Base-by-base conservation (phyloP, 768 basidiomycete species). In the Amanita phalloides region DNA sequence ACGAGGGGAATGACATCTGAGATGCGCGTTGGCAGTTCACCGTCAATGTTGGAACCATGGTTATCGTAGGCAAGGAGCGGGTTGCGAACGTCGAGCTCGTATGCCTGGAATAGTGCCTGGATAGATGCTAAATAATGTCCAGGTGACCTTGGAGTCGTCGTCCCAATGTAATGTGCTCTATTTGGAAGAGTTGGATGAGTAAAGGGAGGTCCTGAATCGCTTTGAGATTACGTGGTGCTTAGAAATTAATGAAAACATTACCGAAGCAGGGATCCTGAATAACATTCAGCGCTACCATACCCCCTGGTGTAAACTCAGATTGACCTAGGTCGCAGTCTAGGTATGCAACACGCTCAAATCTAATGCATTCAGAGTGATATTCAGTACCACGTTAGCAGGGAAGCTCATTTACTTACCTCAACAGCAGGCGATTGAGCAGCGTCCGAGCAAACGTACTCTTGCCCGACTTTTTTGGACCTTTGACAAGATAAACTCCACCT, bases 281-380 rank as follows among this genome's bases (percentile, higher is more conserved):
- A 1, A 95, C 57, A 62, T 82, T 85, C 26, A 99, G 67, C 0
- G 90, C 78, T 10, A 96, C 86, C 68, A 90, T 76, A 0, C 93
- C 95, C 0, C 82, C 83, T 0, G 90, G 84, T 0, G 86, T 85
- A 62, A 97, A 95, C 65, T 97, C 94, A 3, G 91, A 86, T 66
- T 99, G 95, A 14, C 95, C 95, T 3, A 90, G 59, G 66, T 99
- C 95, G 54, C 88, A 90, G 62, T 98, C 95, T 6, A 99, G 75
- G 63, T 79, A 96, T 0, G 92, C 94, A 2, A 97, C 90, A n/a
- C 74, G 74, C 21, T 73, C 71, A 67, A 89, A 90, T 26, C 86
- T 90, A 53, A 10, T 6, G 2, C 35, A 25, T 13, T 21, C 23
- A 45, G 46, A n/a, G 14, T 32, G 32, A 32, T 10, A 11, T 9